Conservation (phyloP, 2,329 filamentous ascomycete genomes). For the Penicillium sp. region DNA sequence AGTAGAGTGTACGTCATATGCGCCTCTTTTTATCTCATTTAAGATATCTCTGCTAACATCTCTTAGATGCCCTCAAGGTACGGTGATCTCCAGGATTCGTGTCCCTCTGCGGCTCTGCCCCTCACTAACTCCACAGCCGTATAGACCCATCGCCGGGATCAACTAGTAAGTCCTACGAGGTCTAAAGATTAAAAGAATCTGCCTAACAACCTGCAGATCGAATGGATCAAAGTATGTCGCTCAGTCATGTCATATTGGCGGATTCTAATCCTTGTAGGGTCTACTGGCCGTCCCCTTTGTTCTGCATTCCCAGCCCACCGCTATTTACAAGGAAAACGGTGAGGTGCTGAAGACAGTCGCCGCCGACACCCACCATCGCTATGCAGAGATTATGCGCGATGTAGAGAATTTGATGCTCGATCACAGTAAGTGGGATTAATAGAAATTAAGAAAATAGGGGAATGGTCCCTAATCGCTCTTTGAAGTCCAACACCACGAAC, state of each 20-base stretch:
- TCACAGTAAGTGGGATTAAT: constrained; percentile 63
- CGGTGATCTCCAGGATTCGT: constrained; percentile 19
- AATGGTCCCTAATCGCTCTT: constrained; percentile 3
- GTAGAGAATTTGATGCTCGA: constrained; percentile 90
- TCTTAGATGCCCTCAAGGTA: constrained; percentile 64
- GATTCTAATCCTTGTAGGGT: constrained; percentile 46
- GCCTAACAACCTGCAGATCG: constrained; percentile 49
- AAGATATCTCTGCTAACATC: not conserved
- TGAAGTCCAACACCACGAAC: constrained; percentile 72
- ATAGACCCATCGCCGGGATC: constrained; percentile 84
- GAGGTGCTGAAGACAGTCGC: constrained; percentile 69
- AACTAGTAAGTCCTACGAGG: constrained; percentile 62
- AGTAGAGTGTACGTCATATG: constrained; percentile 67
- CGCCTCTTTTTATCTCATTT: not conserved
- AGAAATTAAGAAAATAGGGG: too few species aligned
- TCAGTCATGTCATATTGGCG: not conserved
- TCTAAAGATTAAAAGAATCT: not conserved
- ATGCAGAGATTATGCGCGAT: constrained; percentile 92
- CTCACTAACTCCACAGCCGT: constrained; percentile 36
- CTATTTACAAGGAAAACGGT: constrained; percentile 71
- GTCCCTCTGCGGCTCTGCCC: not conserved
- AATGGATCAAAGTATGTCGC: constrained; percentile 80
- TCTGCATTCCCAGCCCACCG: constrained; percentile 90
- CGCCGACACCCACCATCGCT: constrained; percentile 77
- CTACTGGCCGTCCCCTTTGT: constrained; percentile 94